Evolutionary conservation across 768 basidiomycete genomes (phyloP).

Genomic region (Phallus indusiatus): DNA sequence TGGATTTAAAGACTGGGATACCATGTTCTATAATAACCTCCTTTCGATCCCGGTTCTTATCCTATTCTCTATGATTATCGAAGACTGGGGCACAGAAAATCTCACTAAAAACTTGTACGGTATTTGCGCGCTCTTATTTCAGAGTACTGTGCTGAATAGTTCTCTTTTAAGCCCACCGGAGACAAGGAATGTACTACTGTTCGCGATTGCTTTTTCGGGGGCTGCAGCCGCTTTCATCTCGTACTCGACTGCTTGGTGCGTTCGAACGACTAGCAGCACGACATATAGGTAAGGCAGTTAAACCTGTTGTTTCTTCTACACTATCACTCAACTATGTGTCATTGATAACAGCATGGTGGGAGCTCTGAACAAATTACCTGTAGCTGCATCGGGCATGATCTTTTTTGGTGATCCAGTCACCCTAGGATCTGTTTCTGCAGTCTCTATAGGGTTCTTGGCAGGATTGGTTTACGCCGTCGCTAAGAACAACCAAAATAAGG

Average conservation of each 20-base stretch:
- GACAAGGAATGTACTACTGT: slow-evolving; percentile 67
- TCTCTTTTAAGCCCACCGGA: slow-evolving; percentile 59
- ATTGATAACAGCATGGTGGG: slow-evolving; percentile 73
- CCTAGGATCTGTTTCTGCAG: slow-evolving; percentile 78
- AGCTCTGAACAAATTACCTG: slow-evolving; percentile 93
- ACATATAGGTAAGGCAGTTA: slow-evolving; percentile 75
- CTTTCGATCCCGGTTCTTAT: slow-evolving; percentile 87
- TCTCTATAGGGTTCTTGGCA: slow-evolving; percentile 83
- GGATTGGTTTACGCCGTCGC: slow-evolving; percentile 89
- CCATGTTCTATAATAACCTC: slow-evolving; percentile 98
- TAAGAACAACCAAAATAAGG: slow-evolving; percentile 85
- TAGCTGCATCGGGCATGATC: slow-evolving; percentile 97
- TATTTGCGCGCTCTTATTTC: not conserved
- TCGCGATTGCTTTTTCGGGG: slow-evolving; percentile 93
- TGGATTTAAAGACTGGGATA: slow-evolving; percentile 96
- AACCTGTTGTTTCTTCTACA: not conserved
- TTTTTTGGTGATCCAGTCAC: slow-evolving; percentile 93
- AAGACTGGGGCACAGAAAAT: slow-evolving; percentile 82
- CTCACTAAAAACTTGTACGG: slow-evolving; percentile 82
- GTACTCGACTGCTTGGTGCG: slow-evolving; percentile 98
- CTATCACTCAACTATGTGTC: not conserved
- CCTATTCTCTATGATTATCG: slow-evolving; percentile 71
- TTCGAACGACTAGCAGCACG: slow-evolving; percentile 90
- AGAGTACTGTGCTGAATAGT: slow-evolving; percentile 1
- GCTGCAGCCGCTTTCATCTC: slow-evolving; percentile 96